phyloP scores from a whole-genome alignment of 805 yeast genomes.

The Wickerhamomyces ciferrii region DNA sequence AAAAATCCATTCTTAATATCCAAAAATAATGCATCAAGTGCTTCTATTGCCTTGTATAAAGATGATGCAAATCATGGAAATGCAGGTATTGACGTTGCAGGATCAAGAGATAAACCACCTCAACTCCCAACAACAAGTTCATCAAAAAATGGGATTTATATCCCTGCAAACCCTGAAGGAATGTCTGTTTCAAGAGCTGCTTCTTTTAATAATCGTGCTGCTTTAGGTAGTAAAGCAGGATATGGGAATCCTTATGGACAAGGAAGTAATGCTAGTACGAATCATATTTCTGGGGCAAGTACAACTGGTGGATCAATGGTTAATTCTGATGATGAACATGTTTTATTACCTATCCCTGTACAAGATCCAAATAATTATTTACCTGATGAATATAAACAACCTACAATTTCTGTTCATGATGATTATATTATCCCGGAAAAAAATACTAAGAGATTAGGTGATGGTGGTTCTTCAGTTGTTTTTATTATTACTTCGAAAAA shows the following conservation, averaged over 20 bases:
- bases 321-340: constrained; percentile 33
- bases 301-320: constrained; percentile 22
- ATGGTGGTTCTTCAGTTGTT: constrained; percentile 71
- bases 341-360: constrained; percentile 55
- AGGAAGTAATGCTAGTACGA: neutral
- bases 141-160: constrained; percentile 45
- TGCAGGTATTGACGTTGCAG: constrained; percentile 20
- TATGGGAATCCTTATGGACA: constrained; percentile 1
- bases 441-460: constrained; percentile 46
- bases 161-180: constrained; percentile 2
- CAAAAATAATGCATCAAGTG: neutral
- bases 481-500: constrained; percentile 37
- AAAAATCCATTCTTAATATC: neutral
- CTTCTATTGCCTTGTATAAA: neutral
- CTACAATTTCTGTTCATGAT: constrained; percentile 43
- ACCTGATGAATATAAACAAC: constrained; percentile 49
- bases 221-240: constrained; percentile 1
- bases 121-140: neutral
- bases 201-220: constrained; percentile 13
- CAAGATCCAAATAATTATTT: constrained; percentile 61
- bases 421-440: constrained; percentile 43
- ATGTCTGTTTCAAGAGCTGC: constrained; percentile 20
- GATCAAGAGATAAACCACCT: constrained; percentile 18
- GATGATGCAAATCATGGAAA: constrained; percentile 1
- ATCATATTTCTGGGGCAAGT: constrained; percentile 14